Percentiles rank a stretch among this genome's conserved stretches.
Conservation (phyloP, 2,329 filamentous ascomycete species). For the Neurospora crassa region DNA sequence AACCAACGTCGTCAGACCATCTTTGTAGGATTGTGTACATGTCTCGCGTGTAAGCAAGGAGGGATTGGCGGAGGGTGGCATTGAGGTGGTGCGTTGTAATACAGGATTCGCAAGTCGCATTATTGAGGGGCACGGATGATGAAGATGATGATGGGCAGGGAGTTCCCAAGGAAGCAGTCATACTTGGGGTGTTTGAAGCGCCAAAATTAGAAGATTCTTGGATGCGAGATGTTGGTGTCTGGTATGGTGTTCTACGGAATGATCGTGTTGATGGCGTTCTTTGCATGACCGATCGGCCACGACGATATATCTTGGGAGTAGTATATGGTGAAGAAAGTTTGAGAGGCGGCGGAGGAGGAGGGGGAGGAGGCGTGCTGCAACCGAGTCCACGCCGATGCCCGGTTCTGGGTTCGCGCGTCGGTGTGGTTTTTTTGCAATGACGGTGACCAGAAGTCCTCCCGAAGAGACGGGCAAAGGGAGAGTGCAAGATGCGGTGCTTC, state of each 20-base stretch:
- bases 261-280: not conserved
- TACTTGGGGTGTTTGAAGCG: not conserved
- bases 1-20: conserved; percentile 8
- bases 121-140: not conserved
- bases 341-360: not conserved
- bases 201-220: not conserved
- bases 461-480: not conserved
- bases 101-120: not conserved
- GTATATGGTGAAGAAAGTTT: not conserved
- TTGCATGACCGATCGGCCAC: not conserved
- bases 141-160: not conserved
- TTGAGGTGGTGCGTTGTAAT: not conserved
- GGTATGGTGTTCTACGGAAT: not conserved
- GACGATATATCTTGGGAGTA: not conserved
- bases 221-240: not conserved
- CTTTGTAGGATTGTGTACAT: not conserved
- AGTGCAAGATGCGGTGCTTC: not conserved
- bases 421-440: not conserved
- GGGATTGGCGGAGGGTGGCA: not conserved
- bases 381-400: rapidly evolving
- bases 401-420: not conserved
- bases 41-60: not conserved
- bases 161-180: not conserved
- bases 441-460: not conserved
- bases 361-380: not conserved